These are phyloP conservation scores for Nephelium lappaceum DNA, from an alignment of 345 rosid species.

Conservation along the genomic window DNA sequence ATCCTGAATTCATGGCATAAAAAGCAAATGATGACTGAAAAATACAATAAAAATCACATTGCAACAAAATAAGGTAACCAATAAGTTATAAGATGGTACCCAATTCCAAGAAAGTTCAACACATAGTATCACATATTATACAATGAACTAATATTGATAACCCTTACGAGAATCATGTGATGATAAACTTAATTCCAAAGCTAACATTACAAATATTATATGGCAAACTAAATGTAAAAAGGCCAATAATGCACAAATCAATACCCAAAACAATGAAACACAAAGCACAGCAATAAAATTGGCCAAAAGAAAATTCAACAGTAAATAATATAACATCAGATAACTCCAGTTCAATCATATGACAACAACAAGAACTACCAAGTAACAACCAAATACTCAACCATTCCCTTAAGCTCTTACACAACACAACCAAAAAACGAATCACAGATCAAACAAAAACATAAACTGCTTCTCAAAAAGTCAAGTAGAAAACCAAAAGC, in stretches of 20 bases:
- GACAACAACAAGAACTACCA: neutral
- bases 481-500: neutral
- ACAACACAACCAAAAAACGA: neutral
- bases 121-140: too few species aligned
- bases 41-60: neutral
- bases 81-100: neutral
- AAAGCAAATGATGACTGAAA: constrained; percentile 11
- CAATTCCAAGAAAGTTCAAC: constrained; percentile 7
- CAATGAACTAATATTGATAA: neutral
- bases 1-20: neutral
- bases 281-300: neutral
- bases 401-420: neutral
- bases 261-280: neutral
- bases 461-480: neutral
- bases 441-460: neutral
- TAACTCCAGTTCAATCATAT: constrained; percentile 4
- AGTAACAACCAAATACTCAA: neutral
- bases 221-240: too few species aligned
- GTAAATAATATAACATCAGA: neutral
- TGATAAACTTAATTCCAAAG: neutral
- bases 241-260: too few species aligned
- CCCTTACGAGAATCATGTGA: neutral
- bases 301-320: neutral
- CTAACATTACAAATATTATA: too few species aligned
- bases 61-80: constrained; percentile 1